Percentiles rank a stretch among this genome's conserved stretches.
These are phyloP conservation scores for Cryptococcus amylolentus DNA, from an alignment of 1,284 basidiomycete species.

Conservation along the genomic window DNA sequence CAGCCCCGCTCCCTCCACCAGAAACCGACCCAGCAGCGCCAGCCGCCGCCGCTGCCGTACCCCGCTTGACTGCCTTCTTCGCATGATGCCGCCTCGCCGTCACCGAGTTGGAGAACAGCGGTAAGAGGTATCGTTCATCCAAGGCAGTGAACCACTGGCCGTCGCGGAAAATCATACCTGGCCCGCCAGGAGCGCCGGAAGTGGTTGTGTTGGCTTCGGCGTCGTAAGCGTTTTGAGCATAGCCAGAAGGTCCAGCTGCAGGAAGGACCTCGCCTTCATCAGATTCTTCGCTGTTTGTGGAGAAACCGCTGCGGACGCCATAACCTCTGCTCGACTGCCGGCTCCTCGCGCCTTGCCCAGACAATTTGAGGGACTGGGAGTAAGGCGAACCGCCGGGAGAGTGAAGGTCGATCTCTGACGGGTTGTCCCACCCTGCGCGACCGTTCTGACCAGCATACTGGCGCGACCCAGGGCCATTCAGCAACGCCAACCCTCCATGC, in stretches of 20 bases:
- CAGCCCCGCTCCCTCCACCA: constrained; percentile 24
- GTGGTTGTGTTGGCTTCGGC: constrained; percentile 45
- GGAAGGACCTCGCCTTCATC: constrained; percentile 73
- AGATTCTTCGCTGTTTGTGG: constrained; percentile 55
- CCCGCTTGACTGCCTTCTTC: constrained; percentile 55
- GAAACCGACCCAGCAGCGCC: not conserved
- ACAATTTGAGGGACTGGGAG: constrained; percentile 1
- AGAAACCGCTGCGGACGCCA: constrained; percentile 39
- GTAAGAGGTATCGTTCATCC: constrained; percentile 90
- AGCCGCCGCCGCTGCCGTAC: constrained; percentile 26
- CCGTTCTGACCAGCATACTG: constrained; percentile 45
- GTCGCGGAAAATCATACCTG: constrained; percentile 54
- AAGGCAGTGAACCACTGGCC: constrained; percentile 93
- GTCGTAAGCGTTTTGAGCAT: constrained; percentile 51
- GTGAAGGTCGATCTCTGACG: constrained; percentile 33
- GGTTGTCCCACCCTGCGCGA: constrained; percentile 33
- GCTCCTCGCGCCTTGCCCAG: constrained; percentile 2
- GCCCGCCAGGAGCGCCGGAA: constrained; percentile 14
- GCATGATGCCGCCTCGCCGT: constrained; percentile 84
- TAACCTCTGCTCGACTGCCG: constrained; percentile 10
- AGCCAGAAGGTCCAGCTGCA: constrained; percentile 43
- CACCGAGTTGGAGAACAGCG: constrained; percentile 90
- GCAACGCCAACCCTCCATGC: constrained; percentile 36
- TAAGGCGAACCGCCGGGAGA: constrained; percentile 29
- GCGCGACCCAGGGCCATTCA: constrained; percentile 39